Percentiles rank a stretch among this genome's conserved stretches.
phyloP scores from a whole-genome alignment of 257 asterid species.

The Petunia axillaris region DNA sequence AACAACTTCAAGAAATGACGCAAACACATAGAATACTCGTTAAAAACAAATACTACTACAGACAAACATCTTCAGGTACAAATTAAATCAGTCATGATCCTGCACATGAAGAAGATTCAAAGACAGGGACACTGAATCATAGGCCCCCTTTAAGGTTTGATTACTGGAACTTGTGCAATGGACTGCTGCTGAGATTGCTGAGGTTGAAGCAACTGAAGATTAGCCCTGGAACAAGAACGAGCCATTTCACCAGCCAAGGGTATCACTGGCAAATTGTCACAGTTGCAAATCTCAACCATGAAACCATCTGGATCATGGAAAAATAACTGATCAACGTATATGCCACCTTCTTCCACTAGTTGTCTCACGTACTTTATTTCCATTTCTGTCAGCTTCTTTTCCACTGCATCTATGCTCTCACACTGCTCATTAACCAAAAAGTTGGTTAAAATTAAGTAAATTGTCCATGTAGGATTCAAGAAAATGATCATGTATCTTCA shows the following conservation, averaged over 20 bases:
- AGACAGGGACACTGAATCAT: background rate
- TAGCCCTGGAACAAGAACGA: slow-evolving; percentile 69
- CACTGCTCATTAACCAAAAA: slow-evolving; percentile 49
- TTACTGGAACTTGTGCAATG: slow-evolving; percentile 43
- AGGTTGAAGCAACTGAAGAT: slow-evolving; percentile 58
- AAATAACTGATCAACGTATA: slow-evolving; percentile 83
- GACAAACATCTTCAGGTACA: background rate
- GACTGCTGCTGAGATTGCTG: slow-evolving; percentile 55
- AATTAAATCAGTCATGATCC: background rate
- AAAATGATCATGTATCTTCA: too few species aligned
- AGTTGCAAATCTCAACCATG: slow-evolving; percentile 96
- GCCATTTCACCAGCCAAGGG: slow-evolving; percentile 76
- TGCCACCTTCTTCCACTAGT: slow-evolving; percentile 87
- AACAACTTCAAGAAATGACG: background rate
- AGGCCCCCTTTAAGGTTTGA: background rate
- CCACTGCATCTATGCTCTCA: slow-evolving; percentile 88
- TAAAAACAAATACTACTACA: background rate
- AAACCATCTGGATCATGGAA: slow-evolving; percentile 97
- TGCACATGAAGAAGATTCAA: background rate
- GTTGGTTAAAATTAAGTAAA: background rate
- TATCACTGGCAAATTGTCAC: slow-evolving; percentile 81
- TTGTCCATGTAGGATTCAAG: background rate
- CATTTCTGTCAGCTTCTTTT: slow-evolving; percentile 80
- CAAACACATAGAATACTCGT: background rate
- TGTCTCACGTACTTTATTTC: slow-evolving; percentile 67